Percentiles rank a stretch among this genome's conserved stretches.
phyloP scores from a whole-genome alignment of 371 early-diverging fungal genomes.

The Mortierella sp. region DNA sequence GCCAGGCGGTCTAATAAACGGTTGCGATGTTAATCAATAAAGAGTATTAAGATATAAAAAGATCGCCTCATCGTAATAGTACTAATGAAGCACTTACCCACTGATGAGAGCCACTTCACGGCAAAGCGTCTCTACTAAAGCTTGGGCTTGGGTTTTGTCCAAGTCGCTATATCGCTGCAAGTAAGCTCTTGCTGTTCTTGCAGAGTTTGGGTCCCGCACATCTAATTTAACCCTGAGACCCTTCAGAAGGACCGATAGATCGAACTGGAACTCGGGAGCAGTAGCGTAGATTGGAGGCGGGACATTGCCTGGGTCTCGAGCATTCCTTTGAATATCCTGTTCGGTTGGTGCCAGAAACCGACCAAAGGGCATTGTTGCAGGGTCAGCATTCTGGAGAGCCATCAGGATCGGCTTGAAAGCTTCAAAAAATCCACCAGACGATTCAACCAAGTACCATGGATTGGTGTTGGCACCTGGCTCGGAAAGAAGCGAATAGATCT shows the following conservation, averaged over 20 bases:
- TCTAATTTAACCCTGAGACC: not conserved
- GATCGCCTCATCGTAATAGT: not conserved
- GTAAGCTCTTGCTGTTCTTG: not conserved
- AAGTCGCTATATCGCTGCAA: constrained; percentile 3
- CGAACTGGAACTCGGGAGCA: constrained; percentile 28
- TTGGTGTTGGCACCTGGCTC: not conserved
- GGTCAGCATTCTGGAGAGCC: constrained; percentile 30
- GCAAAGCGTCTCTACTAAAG: constrained; percentile 30
- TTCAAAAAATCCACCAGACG: constrained; percentile 48
- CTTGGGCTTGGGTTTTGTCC: constrained; percentile 25
- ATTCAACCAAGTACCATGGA: constrained; percentile 34
- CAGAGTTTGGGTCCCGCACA: not conserved
- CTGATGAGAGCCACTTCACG: constrained; percentile 43
- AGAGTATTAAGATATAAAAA: not conserved
- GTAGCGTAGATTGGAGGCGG: constrained; percentile 28
- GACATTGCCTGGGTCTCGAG: not conserved
- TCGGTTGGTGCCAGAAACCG: constrained; percentile 22
- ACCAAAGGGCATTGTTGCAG: constrained; percentile 26
- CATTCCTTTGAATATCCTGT: not conserved
- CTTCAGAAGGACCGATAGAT: constrained; percentile 15
- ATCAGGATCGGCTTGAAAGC: constrained; percentile 48
- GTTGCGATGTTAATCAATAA: not conserved
- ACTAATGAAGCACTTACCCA: constrained; percentile 11
- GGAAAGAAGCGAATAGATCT: constrained; percentile 22
- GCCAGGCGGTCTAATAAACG: constrained; percentile 52